Evolutionary conservation across 2,329 filamentous ascomycete genomes (phyloP).

Genomic region (Diaporthe destruens): DNA sequence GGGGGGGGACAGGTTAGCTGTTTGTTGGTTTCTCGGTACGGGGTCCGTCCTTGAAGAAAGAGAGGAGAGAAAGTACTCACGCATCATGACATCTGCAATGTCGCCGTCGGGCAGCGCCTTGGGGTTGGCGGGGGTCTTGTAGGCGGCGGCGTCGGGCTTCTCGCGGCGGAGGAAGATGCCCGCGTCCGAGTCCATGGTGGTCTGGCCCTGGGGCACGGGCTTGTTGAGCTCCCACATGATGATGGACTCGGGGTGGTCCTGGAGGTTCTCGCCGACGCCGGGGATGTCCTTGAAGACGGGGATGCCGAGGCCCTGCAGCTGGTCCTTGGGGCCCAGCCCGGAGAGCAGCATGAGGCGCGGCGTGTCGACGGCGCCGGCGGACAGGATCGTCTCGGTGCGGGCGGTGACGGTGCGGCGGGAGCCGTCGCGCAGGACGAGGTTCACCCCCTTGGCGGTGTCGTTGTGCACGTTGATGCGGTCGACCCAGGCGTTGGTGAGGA

Average conservation of each 20-base stretch:
- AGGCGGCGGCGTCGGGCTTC: constrained; percentile 73
- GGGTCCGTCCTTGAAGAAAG: too few species aligned
- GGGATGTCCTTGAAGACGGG: constrained; percentile 68
- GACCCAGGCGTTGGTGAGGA: constrained; percentile 91
- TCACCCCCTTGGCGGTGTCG: constrained; percentile 79
- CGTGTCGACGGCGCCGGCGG: constrained; percentile 85
- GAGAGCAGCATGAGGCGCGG: constrained; percentile 74
- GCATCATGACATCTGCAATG: constrained; percentile 90
- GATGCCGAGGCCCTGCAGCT: constrained; percentile 67
- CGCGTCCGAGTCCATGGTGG: constrained; percentile 91
- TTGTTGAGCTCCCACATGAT: constrained; percentile 83
- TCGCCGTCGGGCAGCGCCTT: constrained; percentile 73
- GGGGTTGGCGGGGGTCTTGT: constrained; percentile 61
- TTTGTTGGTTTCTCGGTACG: neutral
- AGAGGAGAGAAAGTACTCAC: neutral
- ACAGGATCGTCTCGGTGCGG: constrained; percentile 82
- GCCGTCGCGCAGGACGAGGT: constrained; percentile 71
- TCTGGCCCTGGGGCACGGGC: constrained; percentile 81
- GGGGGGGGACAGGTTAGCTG: constrained; percentile 49
- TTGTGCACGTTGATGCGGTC: constrained; percentile 80
- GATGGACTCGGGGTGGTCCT: constrained; percentile 72
- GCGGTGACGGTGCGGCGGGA: constrained; percentile 69
- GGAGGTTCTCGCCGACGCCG: constrained; percentile 71
- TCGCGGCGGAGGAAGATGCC: constrained; percentile 90
- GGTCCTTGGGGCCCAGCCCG: constrained; percentile 66